phyloP scores from a whole-genome alignment of 2,329 filamentous ascomycete genomes.

The Thelonectria discophora region DNA sequence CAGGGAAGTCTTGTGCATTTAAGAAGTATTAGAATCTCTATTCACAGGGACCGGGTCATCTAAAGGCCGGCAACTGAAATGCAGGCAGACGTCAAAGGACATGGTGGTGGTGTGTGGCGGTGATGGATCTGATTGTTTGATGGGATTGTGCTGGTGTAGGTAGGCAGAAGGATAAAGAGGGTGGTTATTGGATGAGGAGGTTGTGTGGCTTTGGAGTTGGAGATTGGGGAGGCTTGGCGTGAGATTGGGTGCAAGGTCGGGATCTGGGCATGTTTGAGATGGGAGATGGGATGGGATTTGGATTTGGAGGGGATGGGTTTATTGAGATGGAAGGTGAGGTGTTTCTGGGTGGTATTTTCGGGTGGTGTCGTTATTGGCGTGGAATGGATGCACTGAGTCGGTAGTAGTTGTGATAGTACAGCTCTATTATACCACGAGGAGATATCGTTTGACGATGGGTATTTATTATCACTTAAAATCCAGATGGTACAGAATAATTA shows the following conservation, averaged over 20 bases:
- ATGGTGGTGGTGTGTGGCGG: background rate
- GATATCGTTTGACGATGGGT: no score
- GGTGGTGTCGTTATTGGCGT: no score
- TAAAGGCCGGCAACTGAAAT: background rate
- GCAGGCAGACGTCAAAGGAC: constrained; percentile 14
- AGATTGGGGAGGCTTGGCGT: background rate
- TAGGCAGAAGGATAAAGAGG: constrained; percentile 46
- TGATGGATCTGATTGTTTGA: constrained; percentile 1
- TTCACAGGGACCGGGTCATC: background rate
- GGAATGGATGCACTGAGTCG: no score
- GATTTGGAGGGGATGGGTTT: background rate
- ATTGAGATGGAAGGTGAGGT: no score
- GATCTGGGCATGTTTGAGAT: background rate
- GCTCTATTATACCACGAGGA: no score
- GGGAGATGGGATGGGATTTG: background rate
- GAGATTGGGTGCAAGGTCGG: background rate
- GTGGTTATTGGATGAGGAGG: constrained; percentile 41
- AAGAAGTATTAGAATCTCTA: background rate
- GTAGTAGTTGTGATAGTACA: no score
- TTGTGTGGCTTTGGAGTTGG: constrained; percentile 8
- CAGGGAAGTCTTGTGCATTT: background rate
- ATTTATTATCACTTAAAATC: no score
- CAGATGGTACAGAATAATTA: no score
- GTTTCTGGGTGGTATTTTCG: no score
- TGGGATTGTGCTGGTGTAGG: background rate